Conservation (phyloP, 306 rosid species). For the Biancaea sappan region DNA sequence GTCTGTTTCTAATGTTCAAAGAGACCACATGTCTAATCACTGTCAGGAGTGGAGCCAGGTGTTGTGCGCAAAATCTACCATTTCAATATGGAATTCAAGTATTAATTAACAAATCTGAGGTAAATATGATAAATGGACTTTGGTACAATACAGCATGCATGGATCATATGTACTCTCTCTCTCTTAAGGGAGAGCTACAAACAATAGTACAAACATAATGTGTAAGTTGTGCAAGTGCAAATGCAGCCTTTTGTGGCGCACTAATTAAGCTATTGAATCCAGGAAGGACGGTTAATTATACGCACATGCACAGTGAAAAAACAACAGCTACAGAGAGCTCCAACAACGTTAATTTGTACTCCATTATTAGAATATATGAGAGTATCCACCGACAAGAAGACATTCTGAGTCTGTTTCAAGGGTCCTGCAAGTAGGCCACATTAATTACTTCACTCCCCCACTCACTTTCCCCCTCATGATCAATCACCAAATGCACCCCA, state of each 20-base stretch:
- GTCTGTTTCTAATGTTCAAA: no score
- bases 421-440: constrained; percentile 12
- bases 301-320: constrained; percentile 5
- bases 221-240: background rate
- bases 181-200: background rate
- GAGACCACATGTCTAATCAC: no score
- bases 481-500: background rate
- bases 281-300: background rate
- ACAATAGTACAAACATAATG: background rate
- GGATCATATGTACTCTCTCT: background rate
- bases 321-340: background rate
- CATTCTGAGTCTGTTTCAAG: background rate
- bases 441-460: background rate
- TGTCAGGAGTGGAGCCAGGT: background rate
- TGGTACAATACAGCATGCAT: background rate
- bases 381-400: background rate
- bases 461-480: constrained; percentile 10
- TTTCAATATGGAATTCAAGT: background rate
- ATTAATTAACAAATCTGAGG: background rate
- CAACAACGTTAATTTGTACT: background rate
- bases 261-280: background rate
- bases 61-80: background rate
- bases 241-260: constrained; percentile 3
- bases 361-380: background rate
- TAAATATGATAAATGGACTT: no score